Percentiles rank a stretch among this genome's conserved stretches.
These are phyloP conservation scores for Cytospora piceicola DNA, from an alignment of 2,329 filamentous ascomycete genomes.

Conservation along the genomic window DNA sequence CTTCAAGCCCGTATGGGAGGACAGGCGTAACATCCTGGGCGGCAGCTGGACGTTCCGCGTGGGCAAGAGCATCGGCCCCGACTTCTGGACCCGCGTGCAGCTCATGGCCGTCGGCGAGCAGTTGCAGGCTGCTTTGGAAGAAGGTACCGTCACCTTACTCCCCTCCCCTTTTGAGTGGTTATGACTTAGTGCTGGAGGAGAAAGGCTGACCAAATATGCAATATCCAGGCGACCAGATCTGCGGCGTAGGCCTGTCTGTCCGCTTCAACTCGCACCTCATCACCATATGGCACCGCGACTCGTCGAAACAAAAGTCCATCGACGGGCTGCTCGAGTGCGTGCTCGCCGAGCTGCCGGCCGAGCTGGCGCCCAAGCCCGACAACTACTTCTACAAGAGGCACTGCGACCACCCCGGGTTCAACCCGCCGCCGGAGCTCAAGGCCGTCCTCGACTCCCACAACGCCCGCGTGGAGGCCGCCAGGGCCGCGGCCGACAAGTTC, in stretches of 20 bases:
- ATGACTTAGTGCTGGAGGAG: not conserved
- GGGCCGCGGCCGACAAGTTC: slow-evolving; percentile 33
- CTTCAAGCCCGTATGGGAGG: slow-evolving; percentile 80
- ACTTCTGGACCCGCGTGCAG: slow-evolving; percentile 82
- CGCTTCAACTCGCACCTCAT: slow-evolving; percentile 63
- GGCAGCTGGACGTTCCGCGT: slow-evolving; percentile 94
- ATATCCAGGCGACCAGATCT: slow-evolving; percentile 75
- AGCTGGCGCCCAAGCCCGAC: slow-evolving; percentile 71
- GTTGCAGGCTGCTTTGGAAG: slow-evolving; percentile 73
- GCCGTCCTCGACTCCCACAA: slow-evolving; percentile 61
- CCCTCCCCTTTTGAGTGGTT: not conserved
- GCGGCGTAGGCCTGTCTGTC: slow-evolving; percentile 84
- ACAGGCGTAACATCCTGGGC: slow-evolving; percentile 81
- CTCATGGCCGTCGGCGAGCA: slow-evolving; percentile 83
- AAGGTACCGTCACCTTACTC: slow-evolving; percentile 52
- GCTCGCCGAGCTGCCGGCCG: slow-evolving; percentile 71
- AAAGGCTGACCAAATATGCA: slow-evolving; percentile 1
- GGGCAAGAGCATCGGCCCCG: slow-evolving; percentile 71
- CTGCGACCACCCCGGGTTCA: slow-evolving; percentile 83
- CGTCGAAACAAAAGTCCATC: slow-evolving; percentile 77
- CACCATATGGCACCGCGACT: slow-evolving; percentile 90
- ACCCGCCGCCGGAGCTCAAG: slow-evolving; percentile 63
- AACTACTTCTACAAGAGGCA: slow-evolving; percentile 89
- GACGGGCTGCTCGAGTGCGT: slow-evolving; percentile 75
- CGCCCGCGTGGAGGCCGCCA: slow-evolving; percentile 47